Evolutionary conservation across 495 filamentous ascomycete genomes (phyloP).

Genomic region (Hamigera avellanea): DNA sequence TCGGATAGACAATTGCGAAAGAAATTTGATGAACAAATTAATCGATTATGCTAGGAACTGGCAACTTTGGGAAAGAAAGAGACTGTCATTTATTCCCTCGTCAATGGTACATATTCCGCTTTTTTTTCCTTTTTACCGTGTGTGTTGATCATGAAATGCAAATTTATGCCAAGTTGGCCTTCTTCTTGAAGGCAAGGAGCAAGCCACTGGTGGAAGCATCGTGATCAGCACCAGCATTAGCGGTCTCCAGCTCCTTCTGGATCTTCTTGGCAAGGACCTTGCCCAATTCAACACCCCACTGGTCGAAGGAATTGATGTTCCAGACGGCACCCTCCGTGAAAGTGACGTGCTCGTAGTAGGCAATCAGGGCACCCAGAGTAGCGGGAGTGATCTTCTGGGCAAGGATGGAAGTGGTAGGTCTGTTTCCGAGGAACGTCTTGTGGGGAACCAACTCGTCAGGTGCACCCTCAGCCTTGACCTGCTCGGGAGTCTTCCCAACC

Average conservation of each 20-base stretch:
- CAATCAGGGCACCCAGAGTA: conserved; percentile 88
- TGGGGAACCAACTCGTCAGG: conserved; percentile 80
- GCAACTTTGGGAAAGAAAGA: not conserved
- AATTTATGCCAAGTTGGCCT: conserved; percentile 38
- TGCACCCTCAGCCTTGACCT: conserved; percentile 83
- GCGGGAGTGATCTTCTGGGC: conserved; percentile 90
- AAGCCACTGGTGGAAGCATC: conserved; percentile 81
- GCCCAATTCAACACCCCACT: conserved; percentile 98
- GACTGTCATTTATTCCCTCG: not conserved
- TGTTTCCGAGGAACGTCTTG: conserved; percentile 98
- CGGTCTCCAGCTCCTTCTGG: conserved; percentile 64
- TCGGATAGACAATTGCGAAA: too few species aligned
- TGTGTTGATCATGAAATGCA: not conserved
- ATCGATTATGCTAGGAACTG: too few species aligned
- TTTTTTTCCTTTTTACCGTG: not conserved
- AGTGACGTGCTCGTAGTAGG: conserved; percentile 96
- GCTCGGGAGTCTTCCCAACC: conserved; percentile 88
- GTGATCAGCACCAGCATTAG: conserved; percentile 56
- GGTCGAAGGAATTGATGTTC: conserved; percentile 99
- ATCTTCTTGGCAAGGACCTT: conserved; percentile 93
- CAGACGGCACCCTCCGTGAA: conserved; percentile 96
- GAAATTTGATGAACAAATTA: too few species aligned
- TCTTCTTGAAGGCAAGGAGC: conserved; percentile 74
- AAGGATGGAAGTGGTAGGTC: conserved; percentile 89
- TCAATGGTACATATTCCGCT: not conserved